These are phyloP conservation scores for Chrysanthemum makinoi DNA, from an alignment of 129 eudicot genomes.

Conservation along the genomic window DNA sequence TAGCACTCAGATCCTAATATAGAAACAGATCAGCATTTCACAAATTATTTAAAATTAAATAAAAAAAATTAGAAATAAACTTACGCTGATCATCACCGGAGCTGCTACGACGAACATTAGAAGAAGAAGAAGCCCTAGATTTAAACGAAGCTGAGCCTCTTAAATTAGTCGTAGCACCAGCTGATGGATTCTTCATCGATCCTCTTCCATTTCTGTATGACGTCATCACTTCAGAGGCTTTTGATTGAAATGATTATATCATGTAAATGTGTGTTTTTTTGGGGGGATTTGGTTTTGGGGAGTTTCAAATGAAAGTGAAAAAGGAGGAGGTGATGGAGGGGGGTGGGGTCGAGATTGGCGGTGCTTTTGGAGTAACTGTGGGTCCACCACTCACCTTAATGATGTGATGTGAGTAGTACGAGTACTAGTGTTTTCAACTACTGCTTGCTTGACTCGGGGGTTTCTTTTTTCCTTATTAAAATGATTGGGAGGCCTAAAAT, in stretches of 20 bases:
- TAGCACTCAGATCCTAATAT: background rate
- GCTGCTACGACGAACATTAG: conserved; percentile 59
- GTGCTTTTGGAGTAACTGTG: conserved; percentile 16
- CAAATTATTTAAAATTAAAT: background rate
- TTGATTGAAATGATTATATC: background rate
- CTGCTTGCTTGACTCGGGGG: too few species aligned
- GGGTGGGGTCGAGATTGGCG: conserved; percentile 22
- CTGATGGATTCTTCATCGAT: conserved; percentile 20
- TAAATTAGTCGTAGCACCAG: conserved; percentile 20
- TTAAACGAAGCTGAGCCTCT: conserved; percentile 60
- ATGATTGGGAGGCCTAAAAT: too few species aligned
- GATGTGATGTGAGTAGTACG: too few species aligned
- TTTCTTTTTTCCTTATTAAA: too few species aligned
- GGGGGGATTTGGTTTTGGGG: conserved; percentile 7
- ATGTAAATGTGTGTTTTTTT: conserved; percentile 16
- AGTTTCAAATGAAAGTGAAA: conserved; percentile 18
- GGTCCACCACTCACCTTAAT: too few species aligned
- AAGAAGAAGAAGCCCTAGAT: conserved; percentile 17
- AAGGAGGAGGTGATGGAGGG: background rate
- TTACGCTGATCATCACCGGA: conserved; percentile 32
- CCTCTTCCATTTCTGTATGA: conserved; percentile 50
- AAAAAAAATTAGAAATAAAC: background rate
- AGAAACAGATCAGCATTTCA: background rate
- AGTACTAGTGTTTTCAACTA: too few species aligned
- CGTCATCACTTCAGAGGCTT: conserved; percentile 24